Evolutionary conservation across 345 rosid species (phyloP).

Genomic region (Euclidium syriacum): DNA sequence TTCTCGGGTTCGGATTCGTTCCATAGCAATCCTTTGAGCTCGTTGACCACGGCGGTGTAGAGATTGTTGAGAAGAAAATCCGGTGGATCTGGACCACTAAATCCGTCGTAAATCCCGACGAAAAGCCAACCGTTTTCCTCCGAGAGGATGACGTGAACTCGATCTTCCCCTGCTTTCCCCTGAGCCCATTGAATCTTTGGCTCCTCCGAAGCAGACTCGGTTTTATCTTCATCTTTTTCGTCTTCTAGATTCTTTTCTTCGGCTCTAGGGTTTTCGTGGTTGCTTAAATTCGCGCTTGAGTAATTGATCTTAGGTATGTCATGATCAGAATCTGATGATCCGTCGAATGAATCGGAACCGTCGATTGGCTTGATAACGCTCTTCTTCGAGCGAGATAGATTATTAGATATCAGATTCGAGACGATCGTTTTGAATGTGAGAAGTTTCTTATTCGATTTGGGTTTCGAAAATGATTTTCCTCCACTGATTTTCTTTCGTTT

Average conservation of each 20-base stretch:
- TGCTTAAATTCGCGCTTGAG: constrained; percentile 12
- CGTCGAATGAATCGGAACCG: constrained; percentile 14
- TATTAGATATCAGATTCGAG: constrained; percentile 37
- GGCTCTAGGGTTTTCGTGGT: constrained; percentile 7
- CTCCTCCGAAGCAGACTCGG: constrained; percentile 36
- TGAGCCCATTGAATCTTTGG: constrained; percentile 86
- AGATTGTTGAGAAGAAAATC: constrained; percentile 67
- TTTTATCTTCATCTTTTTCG: constrained; percentile 29
- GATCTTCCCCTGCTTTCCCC: constrained; percentile 97
- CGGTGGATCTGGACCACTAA: constrained; percentile 92
- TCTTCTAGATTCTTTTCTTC: not conserved
- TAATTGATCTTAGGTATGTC: not conserved
- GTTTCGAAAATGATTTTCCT: not conserved
- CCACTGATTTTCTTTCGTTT: constrained; percentile 31
- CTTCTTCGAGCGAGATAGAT: constrained; percentile 32
- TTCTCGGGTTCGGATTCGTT: constrained; percentile 24
- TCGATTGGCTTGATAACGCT: constrained; percentile 31
- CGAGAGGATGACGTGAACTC: constrained; percentile 77
- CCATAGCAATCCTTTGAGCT: constrained; percentile 63
- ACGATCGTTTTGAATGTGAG: constrained; percentile 27
- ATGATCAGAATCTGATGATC: constrained; percentile 31
- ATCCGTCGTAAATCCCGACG: constrained; percentile 94
- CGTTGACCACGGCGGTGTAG: constrained; percentile 56
- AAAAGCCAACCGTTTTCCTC: constrained; percentile 90
- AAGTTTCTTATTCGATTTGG: constrained; percentile 31